phyloP scores from a whole-genome alignment of 2,329 filamentous ascomycete species.

The Xylariaceae sp. region DNA sequence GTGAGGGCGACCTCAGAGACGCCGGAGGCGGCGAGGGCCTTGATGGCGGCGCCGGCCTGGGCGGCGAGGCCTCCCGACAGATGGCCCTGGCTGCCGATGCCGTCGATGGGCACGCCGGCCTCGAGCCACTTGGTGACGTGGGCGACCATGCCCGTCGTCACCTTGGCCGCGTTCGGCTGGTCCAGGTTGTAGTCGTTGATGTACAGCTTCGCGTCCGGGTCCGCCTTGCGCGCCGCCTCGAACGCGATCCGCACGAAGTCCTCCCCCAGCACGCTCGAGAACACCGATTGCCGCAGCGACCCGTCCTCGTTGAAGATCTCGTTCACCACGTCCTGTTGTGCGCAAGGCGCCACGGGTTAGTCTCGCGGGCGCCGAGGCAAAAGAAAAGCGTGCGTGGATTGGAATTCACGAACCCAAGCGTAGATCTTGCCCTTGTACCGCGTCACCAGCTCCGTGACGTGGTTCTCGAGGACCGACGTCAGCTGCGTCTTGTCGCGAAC shows the following conservation, averaged over 20 bases:
- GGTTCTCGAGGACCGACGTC: conserved; percentile 59
- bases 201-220: conserved; percentile 70
- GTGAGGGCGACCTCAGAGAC: conserved; percentile 58
- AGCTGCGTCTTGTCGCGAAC: conserved; percentile 44
- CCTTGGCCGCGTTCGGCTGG: conserved; percentile 59
- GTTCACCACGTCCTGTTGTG: conserved; percentile 60
- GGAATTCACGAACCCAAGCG: conserved; percentile 34
- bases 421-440: conserved; percentile 65
- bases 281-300: conserved; percentile 61
- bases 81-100: conserved; percentile 59
- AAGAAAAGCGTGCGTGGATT: background rate
- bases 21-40: conserved; percentile 49
- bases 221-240: conserved; percentile 65
- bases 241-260: conserved; percentile 72
- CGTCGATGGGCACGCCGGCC: conserved; percentile 63
- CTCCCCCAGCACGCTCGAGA: conserved; percentile 69
- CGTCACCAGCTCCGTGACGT: conserved; percentile 60
- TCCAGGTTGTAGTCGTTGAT: conserved; percentile 78
- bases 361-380: conserved; percentile 23
- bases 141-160: conserved; percentile 50
- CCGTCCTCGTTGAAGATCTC: conserved; percentile 68
- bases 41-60: conserved; percentile 46
- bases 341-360: conserved; percentile 48
- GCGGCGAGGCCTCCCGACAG: conserved; percentile 45
- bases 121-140: conserved; percentile 66